These are phyloP conservation scores for Globisporangium echinulatum DNA, from an alignment of 352 stramenopile species.

Conservation along the genomic window DNA sequence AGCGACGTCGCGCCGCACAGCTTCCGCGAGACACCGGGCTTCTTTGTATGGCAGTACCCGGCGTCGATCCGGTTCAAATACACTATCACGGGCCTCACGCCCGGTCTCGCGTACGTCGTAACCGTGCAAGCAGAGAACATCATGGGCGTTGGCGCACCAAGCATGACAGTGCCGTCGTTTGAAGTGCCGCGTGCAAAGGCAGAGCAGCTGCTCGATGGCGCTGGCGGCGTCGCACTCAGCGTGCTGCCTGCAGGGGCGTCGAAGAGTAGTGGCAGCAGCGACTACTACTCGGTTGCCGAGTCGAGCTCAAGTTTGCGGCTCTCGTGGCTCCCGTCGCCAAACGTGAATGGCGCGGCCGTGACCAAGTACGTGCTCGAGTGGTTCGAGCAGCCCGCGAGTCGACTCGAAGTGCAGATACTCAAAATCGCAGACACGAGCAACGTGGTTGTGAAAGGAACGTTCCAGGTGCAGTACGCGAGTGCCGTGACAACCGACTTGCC, in stretches of 20 bases:
- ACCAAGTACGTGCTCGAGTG: conserved; percentile 72
- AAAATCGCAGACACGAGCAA: conserved; percentile 43
- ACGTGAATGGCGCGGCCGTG: conserved; percentile 37
- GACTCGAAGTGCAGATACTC: conserved; percentile 61
- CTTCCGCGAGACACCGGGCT: conserved; percentile 37
- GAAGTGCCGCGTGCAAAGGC: conserved; percentile 58
- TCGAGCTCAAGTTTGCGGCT: conserved; percentile 36
- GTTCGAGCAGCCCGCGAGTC: conserved; percentile 37
- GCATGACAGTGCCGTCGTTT: conserved; percentile 33
- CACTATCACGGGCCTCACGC: conserved; percentile 38
- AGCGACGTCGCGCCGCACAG: background rate
- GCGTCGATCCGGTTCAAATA: conserved; percentile 62
- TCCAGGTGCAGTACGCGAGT: conserved; percentile 58
- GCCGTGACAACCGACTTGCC: conserved; percentile 45
- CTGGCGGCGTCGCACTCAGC: conserved; percentile 48
- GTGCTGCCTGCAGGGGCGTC: conserved; percentile 25
- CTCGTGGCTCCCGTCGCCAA: conserved; percentile 42
- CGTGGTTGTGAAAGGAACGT: conserved; percentile 55
- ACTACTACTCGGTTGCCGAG: conserved; percentile 24
- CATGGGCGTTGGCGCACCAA: conserved; percentile 46
- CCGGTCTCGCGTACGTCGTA: conserved; percentile 45
- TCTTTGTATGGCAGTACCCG: conserved; percentile 43
- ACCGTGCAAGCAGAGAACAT: conserved; percentile 64
- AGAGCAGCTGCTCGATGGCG: conserved; percentile 34
- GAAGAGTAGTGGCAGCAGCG: background rate